phyloP scores from a whole-genome alignment of 179 eudicot species.

The Silene noctiflora region DNA sequence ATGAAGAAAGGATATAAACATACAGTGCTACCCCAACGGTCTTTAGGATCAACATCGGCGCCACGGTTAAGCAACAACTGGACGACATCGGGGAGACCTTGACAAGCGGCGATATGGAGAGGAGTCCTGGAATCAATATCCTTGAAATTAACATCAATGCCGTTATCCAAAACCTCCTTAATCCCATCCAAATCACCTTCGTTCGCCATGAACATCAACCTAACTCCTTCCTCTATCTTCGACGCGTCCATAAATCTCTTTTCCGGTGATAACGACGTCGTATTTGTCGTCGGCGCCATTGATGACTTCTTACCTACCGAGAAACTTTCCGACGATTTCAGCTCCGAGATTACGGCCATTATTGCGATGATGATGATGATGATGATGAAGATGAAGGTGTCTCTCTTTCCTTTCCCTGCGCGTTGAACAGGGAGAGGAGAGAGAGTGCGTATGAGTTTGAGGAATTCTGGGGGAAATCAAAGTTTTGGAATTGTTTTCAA shows the following conservation, averaged over 20 bases:
- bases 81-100: slow-evolving; percentile 47
- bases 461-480: neutral
- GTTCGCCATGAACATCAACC: slow-evolving; percentile 36
- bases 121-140: slow-evolving; percentile 70
- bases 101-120: slow-evolving; percentile 65
- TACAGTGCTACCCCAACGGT: slow-evolving; percentile 79
- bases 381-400: neutral
- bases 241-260: neutral
- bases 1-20: neutral
- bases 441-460: no score
- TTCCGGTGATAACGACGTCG: neutral
- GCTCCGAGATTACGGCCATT: slow-evolving; percentile 21
- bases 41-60: slow-evolving; percentile 53
- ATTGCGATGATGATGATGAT: neutral
- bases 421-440: slow-evolving; percentile 12
- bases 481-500: neutral
- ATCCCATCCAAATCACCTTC: slow-evolving; percentile 59
- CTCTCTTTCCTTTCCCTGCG: slow-evolving; percentile 12
- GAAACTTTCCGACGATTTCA: slow-evolving; percentile 22
- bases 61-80: slow-evolving; percentile 46
- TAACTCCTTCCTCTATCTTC: slow-evolving; percentile 27
- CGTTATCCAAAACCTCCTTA: slow-evolving; percentile 44
- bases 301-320: slow-evolving; percentile 25
- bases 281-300: slow-evolving; percentile 27
- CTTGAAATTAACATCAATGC: slow-evolving; percentile 49